Conservation (phyloP, 257 asterid species). For the Lycium ferocissimum region DNA sequence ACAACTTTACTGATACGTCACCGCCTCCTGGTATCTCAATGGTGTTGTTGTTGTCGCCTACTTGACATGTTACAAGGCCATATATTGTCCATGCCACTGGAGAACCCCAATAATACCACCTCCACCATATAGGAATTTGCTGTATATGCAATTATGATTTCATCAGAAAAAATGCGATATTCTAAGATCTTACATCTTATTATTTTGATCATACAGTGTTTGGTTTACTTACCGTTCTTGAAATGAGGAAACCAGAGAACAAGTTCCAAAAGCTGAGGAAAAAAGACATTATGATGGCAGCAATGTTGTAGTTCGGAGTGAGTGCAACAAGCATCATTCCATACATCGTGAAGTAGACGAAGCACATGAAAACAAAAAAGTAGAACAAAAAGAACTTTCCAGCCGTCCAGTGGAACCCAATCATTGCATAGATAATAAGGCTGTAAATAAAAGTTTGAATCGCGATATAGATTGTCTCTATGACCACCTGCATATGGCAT, state of each 20-base stretch:
- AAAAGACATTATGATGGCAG: slow-evolving; percentile 83
- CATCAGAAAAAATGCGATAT: neutral
- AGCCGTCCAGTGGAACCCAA: slow-evolving; percentile 70
- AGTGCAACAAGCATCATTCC: slow-evolving; percentile 92
- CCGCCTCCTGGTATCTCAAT: slow-evolving; percentile 58
- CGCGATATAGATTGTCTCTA: slow-evolving; percentile 62
- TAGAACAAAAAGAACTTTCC: slow-evolving; percentile 75
- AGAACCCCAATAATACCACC: slow-evolving; percentile 92
- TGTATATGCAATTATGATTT: slow-evolving; percentile 31
- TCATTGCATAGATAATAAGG: slow-evolving; percentile 79
- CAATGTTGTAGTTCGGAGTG: slow-evolving; percentile 76
- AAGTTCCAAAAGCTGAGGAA: slow-evolving; percentile 93
- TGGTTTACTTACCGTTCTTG: slow-evolving; percentile 67
- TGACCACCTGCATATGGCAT: slow-evolving; percentile 57
- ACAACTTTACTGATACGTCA: slow-evolving; percentile 46
- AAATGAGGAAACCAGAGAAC: slow-evolving; percentile 76
- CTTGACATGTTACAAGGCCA: slow-evolving; percentile 77
- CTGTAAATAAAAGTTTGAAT: slow-evolving; percentile 74
- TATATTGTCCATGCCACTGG: slow-evolving; percentile 91
- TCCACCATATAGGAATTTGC: slow-evolving; percentile 93
- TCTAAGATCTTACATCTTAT: neutral
- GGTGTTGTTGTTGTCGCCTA: slow-evolving; percentile 49
- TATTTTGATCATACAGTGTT: neutral
- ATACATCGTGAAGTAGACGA: slow-evolving; percentile 75
- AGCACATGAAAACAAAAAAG: slow-evolving; percentile 76